Evolutionary conservation across 1,284 basidiomycete genomes (phyloP).

Genomic region (Austropuccinia psidii): DNA sequence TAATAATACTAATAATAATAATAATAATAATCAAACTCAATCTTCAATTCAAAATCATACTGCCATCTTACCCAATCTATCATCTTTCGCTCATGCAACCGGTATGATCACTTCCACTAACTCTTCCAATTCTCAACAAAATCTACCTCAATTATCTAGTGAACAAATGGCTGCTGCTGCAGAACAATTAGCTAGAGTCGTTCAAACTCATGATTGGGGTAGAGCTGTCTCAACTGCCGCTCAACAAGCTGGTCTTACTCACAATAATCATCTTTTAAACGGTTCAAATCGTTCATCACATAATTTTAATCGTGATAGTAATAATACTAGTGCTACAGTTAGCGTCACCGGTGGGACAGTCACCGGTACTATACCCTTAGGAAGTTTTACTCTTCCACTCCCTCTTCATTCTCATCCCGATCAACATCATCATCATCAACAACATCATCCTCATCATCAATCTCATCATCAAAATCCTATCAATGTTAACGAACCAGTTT

Average conservation of each 20-base stretch:
- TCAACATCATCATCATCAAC: slow-evolving; percentile 63
- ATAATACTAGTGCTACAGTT: slow-evolving; percentile 25
- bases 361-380: slow-evolving; percentile 61
- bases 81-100: slow-evolving; percentile 40
- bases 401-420: slow-evolving; percentile 52
- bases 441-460: slow-evolving; percentile 45
- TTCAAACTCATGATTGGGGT: slow-evolving; percentile 44
- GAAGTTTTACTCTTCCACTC: slow-evolving; percentile 53
- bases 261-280: slow-evolving; percentile 31
- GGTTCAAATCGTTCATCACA: slow-evolving; percentile 25
- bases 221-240: slow-evolving; percentile 39
- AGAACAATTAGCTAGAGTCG: slow-evolving; percentile 45
- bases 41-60: slow-evolving; percentile 37
- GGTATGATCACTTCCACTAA: slow-evolving; percentile 44
- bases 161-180: slow-evolving; percentile 45
- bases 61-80: slow-evolving; percentile 41
- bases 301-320: slow-evolving; percentile 30
- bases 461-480: slow-evolving; percentile 55
- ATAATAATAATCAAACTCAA: slow-evolving; percentile 37
- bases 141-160: slow-evolving; percentile 42
- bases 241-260: slow-evolving; percentile 26
- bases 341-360: slow-evolving; percentile 55
- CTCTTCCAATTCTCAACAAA: slow-evolving; percentile 34
- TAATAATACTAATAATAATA: too few relatives aligned
- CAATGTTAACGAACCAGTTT: slow-evolving; percentile 20